Percentiles rank a stretch among this genome's conserved stretches.
Conservation (phyloP, 148 eudicot species). For the Amaranthus hypochondriacus region DNA sequence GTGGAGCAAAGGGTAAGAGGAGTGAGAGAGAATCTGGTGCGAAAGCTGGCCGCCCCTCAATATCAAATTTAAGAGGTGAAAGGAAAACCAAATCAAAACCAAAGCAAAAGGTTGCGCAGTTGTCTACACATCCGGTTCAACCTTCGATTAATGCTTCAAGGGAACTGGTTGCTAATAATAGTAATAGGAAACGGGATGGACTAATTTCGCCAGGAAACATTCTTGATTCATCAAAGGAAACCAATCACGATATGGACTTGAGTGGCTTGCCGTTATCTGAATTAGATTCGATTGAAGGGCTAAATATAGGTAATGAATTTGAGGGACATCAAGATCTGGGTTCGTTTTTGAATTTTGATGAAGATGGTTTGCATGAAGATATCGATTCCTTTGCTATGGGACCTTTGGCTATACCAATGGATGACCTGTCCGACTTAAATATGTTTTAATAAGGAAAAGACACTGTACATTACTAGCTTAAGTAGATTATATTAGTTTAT, state of each 20-base stretch:
- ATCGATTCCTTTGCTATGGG: conserved; percentile 40
- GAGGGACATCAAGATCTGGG: conserved; percentile 32
- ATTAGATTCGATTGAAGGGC: conserved; percentile 55
- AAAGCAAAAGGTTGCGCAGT: conserved; percentile 72
- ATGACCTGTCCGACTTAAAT: conserved; percentile 68
- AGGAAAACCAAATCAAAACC: conserved; percentile 79
- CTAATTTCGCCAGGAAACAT: conserved; percentile 36
- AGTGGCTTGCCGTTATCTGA: conserved; percentile 45
- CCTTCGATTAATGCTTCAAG: conserved; percentile 35
- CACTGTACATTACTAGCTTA: conserved; percentile 43
- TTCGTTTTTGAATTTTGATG: conserved; percentile 76
- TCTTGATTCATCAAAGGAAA: conserved; percentile 44
- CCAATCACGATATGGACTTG: conserved; percentile 41
- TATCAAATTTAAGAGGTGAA: conserved; percentile 57
- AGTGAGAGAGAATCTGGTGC: conserved; percentile 63
- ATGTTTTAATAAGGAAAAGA: conserved; percentile 46
- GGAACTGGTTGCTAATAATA: conserved; percentile 25
- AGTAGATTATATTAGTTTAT: conserved; percentile 26
- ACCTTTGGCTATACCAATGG: conserved; percentile 74
- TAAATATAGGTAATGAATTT: conserved; percentile 44
- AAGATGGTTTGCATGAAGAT: conserved; percentile 49
- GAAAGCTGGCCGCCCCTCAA: conserved; percentile 52
- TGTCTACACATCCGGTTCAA: conserved; percentile 49
- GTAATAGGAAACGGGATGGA: conserved; percentile 43
- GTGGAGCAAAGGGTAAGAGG: conserved; percentile 81